Base-by-base conservation (phyloP, 768 basidiomycete species). In the Amylocystis lapponica region DNA sequence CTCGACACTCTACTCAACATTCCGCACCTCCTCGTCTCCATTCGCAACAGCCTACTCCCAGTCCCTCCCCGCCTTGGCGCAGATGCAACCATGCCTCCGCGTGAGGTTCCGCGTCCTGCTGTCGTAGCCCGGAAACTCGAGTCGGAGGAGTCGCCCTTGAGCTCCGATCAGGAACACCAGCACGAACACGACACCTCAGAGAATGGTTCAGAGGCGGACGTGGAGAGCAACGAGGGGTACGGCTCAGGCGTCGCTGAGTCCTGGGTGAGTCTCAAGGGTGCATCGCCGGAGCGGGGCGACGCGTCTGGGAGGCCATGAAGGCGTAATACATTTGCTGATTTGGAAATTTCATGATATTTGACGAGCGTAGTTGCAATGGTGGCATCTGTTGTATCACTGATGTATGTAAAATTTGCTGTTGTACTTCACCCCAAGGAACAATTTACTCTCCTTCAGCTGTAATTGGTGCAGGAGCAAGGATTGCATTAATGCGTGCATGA, bases 1-100 rank as follows among this genome's bases (percentile, higher is more conserved):
- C 70, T 90, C 33, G 85, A 91, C 53, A 52, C 64, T 13, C 64
- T 91, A 33, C 64, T 91, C 46, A 76, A 66, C 52, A 66, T 89
- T 25, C 88, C 88, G 3, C 74, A 83, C 48, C 50, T 78, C 54
- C 65, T 90, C 39, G 71, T 84, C 32, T 72, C 72, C 31, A 51
- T 81, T 39, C 76, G 84, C 29, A 82, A 83, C 58, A 66, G 74
- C 27, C 67, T 89, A 43, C 56, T 81, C 19, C 74, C 79, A 3
- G 51, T 66, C 5, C 71, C 76, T 31, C 72, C 79, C 12, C 71
- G n/a, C 46, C 49, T 20, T 33, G 38, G 14, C 34, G 51, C 51
- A 12, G 32, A 51, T 5, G 33, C 43, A n/a, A 65, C 69, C 4
- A 45, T 57, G 8, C 57, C 64, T 36, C 52, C 65, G 27, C 57